Evolutionary conservation across 208 protist genomes (phyloP).

Genomic region (Acanthamoeba royreba): DNA sequence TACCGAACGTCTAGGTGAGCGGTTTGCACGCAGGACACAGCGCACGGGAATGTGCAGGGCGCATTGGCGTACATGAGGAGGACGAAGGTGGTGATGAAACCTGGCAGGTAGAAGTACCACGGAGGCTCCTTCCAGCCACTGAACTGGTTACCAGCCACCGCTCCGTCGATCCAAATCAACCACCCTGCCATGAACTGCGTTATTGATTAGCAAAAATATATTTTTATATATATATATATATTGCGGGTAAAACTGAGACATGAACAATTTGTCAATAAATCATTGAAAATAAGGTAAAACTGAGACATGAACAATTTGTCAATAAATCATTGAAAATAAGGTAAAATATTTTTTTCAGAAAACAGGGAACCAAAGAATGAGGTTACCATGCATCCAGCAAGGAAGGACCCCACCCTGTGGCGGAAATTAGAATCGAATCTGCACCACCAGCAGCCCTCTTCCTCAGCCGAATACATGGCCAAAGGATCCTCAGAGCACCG

Average conservation of each 20-base stretch:
- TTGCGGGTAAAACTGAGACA: background rate
- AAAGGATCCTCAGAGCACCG: too few species aligned
- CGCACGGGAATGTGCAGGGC: background rate
- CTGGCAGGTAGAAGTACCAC: constrained; percentile 18
- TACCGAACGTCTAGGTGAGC: background rate
- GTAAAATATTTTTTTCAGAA: too few species aligned
- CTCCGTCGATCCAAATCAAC: constrained; percentile 22
- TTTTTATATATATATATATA: too few species aligned
- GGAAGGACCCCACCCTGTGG: background rate
- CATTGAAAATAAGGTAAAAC: background rate
- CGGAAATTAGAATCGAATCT: background rate
- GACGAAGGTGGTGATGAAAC: background rate
- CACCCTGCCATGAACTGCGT: background rate
- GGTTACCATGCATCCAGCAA: background rate
- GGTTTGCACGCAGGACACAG: background rate
- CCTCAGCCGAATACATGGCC: background rate
- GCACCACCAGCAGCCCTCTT: background rate
- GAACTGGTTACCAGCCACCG: background rate
- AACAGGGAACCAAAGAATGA: too few species aligned
- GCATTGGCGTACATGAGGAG: background rate
- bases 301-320: background rate
- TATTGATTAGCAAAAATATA: too few species aligned
- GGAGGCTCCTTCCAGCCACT: background rate
- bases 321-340: background rate
- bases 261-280: background rate